Base-by-base conservation (phyloP, 2,329 filamentous ascomycete genomes). In the Penicillium thymicola region DNA sequence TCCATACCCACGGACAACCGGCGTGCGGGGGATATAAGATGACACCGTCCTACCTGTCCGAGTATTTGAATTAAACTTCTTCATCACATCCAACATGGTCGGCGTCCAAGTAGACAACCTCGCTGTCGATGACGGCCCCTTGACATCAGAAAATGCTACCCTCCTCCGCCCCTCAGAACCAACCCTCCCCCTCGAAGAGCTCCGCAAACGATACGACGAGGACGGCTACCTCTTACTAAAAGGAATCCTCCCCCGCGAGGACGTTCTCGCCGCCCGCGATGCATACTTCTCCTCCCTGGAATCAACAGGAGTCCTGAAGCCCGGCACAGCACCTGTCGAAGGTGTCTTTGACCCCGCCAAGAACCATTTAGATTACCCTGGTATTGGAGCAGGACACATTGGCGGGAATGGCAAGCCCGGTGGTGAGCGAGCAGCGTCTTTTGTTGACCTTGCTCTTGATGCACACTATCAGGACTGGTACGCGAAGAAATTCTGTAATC, bases 221-320 rank as follows among this genome's bases (percentile, higher is more conserved):
- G 77, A 85, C 44, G 82, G 82, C 23, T 85, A 85, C 60, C 67
- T 85, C 28, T 81, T 82, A 52, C 53, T 86, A 2, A 85, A 85
- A 60, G 76, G 78, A 0, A 66, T 85, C 0, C 69, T 85, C 2
- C 82, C 82, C 0, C 78, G 78, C 3, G 68, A 73, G 2, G 81
- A 85, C 51, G 81, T 85, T 1, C 73, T 84, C 9, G 72, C 75
- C 36, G 78, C 79, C 9, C 78, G 83, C 2, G 71, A 78, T 54
- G 69, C 75, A 32, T 86, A 85, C 67, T 86, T 85, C 66, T 68
- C 72, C 3, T 78, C 79, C 42, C 72, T 86, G 5, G 72, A 78
- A 1, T 78, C 83, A 1, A 85, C 79, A 28, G 82, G 82, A 0
- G 78, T 87, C 36, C 71, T 87, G 2, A 79, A 82, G 57, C 79